Conservation (phyloP, 139 green algal species). For the Chlamydomonas schloesseri region DNA sequence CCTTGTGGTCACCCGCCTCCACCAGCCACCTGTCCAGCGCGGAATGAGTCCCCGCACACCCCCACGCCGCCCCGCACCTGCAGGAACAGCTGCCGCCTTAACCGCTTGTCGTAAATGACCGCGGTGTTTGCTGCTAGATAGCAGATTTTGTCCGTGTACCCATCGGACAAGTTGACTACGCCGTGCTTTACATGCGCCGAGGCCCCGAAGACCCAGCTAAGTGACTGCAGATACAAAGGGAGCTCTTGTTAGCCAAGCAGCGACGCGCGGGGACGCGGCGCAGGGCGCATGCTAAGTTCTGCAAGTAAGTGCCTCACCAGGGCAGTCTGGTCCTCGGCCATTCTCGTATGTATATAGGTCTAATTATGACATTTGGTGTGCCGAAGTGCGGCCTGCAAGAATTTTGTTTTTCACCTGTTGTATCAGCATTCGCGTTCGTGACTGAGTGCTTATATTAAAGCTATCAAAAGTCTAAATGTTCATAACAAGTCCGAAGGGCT, state of each 20-base stretch:
- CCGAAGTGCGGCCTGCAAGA: no score
- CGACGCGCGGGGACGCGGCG: no score
- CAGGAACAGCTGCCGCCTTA: slow-evolving; percentile 62
- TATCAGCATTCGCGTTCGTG: no score
- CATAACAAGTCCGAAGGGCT: no score
- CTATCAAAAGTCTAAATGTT: no score
- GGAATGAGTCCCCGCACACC: no score
- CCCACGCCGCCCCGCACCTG: slow-evolving; percentile 34
- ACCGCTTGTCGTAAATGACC: slow-evolving; percentile 71
- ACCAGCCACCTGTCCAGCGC: no score
- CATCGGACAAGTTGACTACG: slow-evolving; percentile 70
- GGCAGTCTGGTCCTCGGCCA: slow-evolving; percentile 37
- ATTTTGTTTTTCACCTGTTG: no score
- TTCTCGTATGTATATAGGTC: background rate
- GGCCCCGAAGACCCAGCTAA: slow-evolving; percentile 72
- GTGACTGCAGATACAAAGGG: slow-evolving; percentile 46
- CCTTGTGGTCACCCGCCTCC: no score
- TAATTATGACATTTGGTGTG: background rate
- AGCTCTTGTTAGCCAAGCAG: background rate
- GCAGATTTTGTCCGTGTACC: slow-evolving; percentile 60
- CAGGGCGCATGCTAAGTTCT: background rate
- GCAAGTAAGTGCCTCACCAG: slow-evolving; percentile 1
- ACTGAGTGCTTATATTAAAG: no score
- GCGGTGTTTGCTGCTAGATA: slow-evolving; percentile 77
- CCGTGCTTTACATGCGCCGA: slow-evolving; percentile 52